phyloP scores from a whole-genome alignment of 805 yeast species.

The Zygoascus flipseniorum region DNA sequence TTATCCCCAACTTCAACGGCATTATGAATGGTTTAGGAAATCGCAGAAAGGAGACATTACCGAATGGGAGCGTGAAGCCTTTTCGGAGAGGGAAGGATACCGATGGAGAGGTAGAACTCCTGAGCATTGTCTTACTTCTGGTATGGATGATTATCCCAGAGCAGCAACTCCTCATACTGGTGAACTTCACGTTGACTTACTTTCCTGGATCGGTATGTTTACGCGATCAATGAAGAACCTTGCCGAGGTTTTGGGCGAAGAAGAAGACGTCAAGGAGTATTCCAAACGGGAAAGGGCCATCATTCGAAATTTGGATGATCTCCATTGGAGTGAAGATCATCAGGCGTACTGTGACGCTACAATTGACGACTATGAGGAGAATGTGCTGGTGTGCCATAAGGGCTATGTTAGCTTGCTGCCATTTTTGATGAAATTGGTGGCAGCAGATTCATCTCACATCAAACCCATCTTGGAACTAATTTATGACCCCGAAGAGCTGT shows the following conservation, averaged over 20 bases:
- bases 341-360: constrained; percentile 76
- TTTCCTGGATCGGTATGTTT: constrained; percentile 93
- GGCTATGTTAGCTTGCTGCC: constrained; percentile 89
- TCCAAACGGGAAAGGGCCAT: constrained; percentile 46
- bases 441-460: constrained; percentile 40
- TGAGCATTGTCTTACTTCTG: constrained; percentile 83
- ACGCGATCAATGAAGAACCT: constrained; percentile 69
- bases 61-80: constrained; percentile 55
- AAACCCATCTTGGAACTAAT: constrained; percentile 47
- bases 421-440: constrained; percentile 61
- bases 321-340: constrained; percentile 73
- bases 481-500: constrained; percentile 62
- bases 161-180: constrained; percentile 72
- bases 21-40: constrained; percentile 75
- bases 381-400: constrained; percentile 65
- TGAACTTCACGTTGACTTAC: constrained; percentile 81
- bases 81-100: constrained; percentile 55
- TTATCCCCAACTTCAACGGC: constrained; percentile 68
- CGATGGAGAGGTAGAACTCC: constrained; percentile 91
- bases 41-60: constrained; percentile 71
- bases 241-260: constrained; percentile 51
- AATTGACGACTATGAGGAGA: constrained; percentile 62
- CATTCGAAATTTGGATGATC: constrained; percentile 51
- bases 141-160: constrained; percentile 93
- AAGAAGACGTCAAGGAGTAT: constrained; percentile 52